Base-by-base conservation (phyloP, 306 rosid species). In the Acacia melanoxylon region DNA sequence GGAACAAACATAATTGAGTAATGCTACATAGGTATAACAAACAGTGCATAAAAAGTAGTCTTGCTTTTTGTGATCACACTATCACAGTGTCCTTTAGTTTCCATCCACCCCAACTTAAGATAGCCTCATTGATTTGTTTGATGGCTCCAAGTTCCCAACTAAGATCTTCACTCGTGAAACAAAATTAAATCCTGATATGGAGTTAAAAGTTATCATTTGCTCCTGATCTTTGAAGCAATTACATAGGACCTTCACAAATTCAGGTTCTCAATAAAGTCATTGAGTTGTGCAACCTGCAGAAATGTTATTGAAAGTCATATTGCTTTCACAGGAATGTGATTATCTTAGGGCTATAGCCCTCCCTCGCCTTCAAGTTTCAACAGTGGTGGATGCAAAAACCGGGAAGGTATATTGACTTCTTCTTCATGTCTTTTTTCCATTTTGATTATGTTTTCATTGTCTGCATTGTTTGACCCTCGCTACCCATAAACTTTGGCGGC, bases 321-420 rank as follows among this genome's bases (percentile, higher is more conserved):
- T 77, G 45, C 70, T 76, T 78, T 81, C 71, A 25, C 88, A 95
- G 99, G 99, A 95, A 87, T 95, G 99, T 45, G 96, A 95, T 84
- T 92, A 92, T 83, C 98, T 95, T 69, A 91, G 88, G 87, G 91
- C 84, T 45, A 1, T 93, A 69, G 98, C 99, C 72, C 91, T 78
- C 76, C 96, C 99, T 84, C 97, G 93, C 81, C 92, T 95, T 79
- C 86, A 92, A 76, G 61, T 86, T 88, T 95, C 99, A 48, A 95
- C 99, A 16, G 99, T 95, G 70, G 99, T 95, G 88, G 99, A 95
- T 88, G 65, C 89, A 1, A 92, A 86, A 69, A 95, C 99, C 0
- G 99, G 99, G 82, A 95, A 90, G 99, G 99, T 95, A 81, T 33
- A 54, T 70, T 58, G 5, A 45, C 61, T 48, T 62, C 54, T 72